phyloP scores from a whole-genome alignment of 495 filamentous ascomycete species.

The Glutinoglossum americanum region DNA sequence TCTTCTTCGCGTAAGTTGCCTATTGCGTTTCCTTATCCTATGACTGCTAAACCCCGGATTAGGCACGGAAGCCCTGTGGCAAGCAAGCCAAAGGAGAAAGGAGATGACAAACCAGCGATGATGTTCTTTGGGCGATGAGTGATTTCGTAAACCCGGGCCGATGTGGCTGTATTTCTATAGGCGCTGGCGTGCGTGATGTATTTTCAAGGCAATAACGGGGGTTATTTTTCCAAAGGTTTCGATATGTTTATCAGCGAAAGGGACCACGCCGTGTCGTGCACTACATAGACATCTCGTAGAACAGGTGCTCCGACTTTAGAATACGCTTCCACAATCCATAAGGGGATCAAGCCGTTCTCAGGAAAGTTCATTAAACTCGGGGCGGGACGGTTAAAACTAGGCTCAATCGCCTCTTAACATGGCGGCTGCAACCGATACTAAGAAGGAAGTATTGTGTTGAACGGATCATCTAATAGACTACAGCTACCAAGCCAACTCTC shows the following conservation, averaged over 20 bases:
- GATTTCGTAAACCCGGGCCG: not conserved
- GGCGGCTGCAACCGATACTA: not conserved
- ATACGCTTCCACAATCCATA: too few species aligned
- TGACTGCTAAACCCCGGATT: not conserved
- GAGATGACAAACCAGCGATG: conserved; percentile 10
- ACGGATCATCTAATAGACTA: not conserved
- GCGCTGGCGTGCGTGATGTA: not conserved
- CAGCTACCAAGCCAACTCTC: not conserved
- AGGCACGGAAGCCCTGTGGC: conserved; percentile 43
- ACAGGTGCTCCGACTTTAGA: too few species aligned
- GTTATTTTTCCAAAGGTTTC: not conserved
- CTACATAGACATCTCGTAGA: too few species aligned
- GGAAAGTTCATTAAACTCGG: too few species aligned
- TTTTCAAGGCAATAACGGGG: not conserved
- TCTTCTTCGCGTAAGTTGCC: conserved; percentile 66
- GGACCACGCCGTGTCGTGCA: too few species aligned
- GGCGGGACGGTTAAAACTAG: too few species aligned
- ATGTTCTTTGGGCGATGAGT: conserved; percentile 8
- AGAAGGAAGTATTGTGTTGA: not conserved
- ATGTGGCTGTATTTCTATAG: not conserved
- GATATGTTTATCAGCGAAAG: too few species aligned
- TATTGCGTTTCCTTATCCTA: too few species aligned
- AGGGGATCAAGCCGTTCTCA: too few species aligned
- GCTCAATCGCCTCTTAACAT: not conserved
- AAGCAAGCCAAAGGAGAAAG: conserved; percentile 24